Conservation (phyloP, 208 protist genomes). For the Leishmania tropica region DNA sequence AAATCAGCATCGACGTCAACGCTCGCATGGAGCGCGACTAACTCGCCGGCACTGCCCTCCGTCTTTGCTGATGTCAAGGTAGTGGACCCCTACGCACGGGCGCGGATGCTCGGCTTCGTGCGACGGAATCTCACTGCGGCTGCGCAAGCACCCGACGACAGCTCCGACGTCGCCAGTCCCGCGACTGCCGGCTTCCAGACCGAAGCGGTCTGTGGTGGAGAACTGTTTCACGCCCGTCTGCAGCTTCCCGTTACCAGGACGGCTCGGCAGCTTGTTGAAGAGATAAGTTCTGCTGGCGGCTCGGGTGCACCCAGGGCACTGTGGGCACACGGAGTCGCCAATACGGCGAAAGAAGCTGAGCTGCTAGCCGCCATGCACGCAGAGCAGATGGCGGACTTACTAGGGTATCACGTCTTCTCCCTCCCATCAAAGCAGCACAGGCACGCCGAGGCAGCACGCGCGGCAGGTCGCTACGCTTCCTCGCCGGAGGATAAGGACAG, state of each 20-base stretch:
- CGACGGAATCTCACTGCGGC: constrained; percentile 55
- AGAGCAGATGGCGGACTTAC: constrained; percentile 81
- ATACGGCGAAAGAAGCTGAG: constrained; percentile 75
- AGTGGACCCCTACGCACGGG: constrained; percentile 58
- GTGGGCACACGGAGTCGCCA: constrained; percentile 84
- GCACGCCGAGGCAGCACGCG: constrained; percentile 74
- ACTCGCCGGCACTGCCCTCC: constrained; percentile 18
- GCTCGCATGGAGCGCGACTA: constrained; percentile 13
- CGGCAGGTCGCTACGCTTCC: constrained; percentile 73
- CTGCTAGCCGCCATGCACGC: constrained; percentile 86
- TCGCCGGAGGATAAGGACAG: constrained; percentile 57
- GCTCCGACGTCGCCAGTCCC: neutral
- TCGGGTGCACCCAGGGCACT: constrained; percentile 19
- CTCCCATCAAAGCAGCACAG: constrained; percentile 87
- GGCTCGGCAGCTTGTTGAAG: neutral
- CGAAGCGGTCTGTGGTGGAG: constrained; percentile 14
- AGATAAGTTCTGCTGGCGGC: constrained; percentile 2
- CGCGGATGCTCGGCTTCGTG: constrained; percentile 82
- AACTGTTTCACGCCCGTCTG: constrained; percentile 28
- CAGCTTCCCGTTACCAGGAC: constrained; percentile 17
- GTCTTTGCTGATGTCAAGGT: constrained; percentile 33
- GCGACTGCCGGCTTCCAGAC: constrained; percentile 12
- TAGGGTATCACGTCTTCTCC: constrained; percentile 88
- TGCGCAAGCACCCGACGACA: neutral
- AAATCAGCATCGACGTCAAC: neutral